These are phyloP conservation scores for Posidonia australis DNA, from an alignment of 106 monocot genomes.

Conservation along the genomic window DNA sequence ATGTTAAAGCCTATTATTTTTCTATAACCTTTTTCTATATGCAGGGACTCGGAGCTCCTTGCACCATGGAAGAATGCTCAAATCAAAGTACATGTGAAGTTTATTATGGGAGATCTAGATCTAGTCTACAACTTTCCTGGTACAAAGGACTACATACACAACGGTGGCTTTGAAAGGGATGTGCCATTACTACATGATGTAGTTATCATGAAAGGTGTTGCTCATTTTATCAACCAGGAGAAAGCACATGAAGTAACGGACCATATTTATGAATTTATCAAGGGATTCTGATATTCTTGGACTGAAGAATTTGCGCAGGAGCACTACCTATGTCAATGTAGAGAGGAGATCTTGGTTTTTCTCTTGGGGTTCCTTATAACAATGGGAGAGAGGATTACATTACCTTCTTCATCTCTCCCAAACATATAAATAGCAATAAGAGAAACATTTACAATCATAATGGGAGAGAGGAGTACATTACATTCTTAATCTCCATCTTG, in stretches of 20 bases:
- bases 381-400: too few relatives aligned
- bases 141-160: conserved; percentile 12
- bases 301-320: too few relatives aligned
- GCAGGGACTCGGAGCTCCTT: conserved; percentile 19
- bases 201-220: conserved; percentile 14
- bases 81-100: conserved; percentile 14
- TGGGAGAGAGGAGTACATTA: too few relatives aligned
- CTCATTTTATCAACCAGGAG: conserved; percentile 15
- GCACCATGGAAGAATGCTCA: conserved; percentile 11
- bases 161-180: conserved; percentile 12
- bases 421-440: too few relatives aligned
- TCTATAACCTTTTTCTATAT: neutral
- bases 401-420: too few relatives aligned
- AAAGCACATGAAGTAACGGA: conserved; percentile 11
- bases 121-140: conserved; percentile 10
- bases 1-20: neutral
- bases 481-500: too few relatives aligned
- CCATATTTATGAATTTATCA: conserved; percentile 14
- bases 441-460: too few relatives aligned
- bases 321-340: too few relatives aligned
- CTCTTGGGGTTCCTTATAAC: too few relatives aligned
- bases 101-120: conserved; percentile 16
- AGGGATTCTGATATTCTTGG: neutral
- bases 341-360: too few relatives aligned
- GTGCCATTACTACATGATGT: conserved; percentile 17